phyloP scores from a whole-genome alignment of 2,329 filamentous ascomycete genomes.

The Paecilomyces dactylethromorphus region DNA sequence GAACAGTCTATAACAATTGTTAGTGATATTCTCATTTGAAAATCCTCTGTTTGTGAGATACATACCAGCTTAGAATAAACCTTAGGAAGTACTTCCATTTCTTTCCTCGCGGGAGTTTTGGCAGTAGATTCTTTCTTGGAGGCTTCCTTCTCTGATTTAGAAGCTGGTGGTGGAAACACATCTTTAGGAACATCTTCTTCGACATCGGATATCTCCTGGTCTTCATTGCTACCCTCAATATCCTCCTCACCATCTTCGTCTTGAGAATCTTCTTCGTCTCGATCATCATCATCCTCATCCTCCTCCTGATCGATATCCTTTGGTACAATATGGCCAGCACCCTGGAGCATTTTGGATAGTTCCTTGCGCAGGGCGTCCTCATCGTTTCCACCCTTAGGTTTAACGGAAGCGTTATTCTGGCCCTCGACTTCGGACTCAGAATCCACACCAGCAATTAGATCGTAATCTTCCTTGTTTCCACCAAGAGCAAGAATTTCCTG shows the following conservation, averaged over 20 bases:
- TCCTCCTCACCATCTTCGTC: slow-evolving; percentile 30
- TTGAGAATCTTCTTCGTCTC: slow-evolving; percentile 32
- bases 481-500: slow-evolving; percentile 42
- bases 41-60: slow-evolving; percentile 1
- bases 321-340: slow-evolving; percentile 29
- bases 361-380: slow-evolving; percentile 37
- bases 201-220: slow-evolving; percentile 20
- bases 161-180: slow-evolving; percentile 13
- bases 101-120: slow-evolving; percentile 10
- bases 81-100: slow-evolving; percentile 21
- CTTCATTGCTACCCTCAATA: slow-evolving; percentile 19
- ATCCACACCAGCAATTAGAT: slow-evolving; percentile 37
- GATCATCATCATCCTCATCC: slow-evolving; percentile 16
- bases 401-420: slow-evolving; percentile 12
- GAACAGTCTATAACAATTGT: slow-evolving; percentile 44
- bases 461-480: slow-evolving; percentile 44
- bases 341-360: slow-evolving; percentile 27
- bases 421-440: slow-evolving; percentile 43
- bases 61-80: slow-evolving; percentile 30
- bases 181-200: slow-evolving; percentile 25
- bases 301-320: slow-evolving; percentile 26
- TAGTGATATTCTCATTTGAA: slow-evolving; percentile 9
- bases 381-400: slow-evolving; percentile 18
- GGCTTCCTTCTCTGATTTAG: slow-evolving; percentile 16
- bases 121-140: slow-evolving; percentile 11